Base-by-base conservation (phyloP, 495 filamentous ascomycete species). In the Tuber umbilicatum region DNA sequence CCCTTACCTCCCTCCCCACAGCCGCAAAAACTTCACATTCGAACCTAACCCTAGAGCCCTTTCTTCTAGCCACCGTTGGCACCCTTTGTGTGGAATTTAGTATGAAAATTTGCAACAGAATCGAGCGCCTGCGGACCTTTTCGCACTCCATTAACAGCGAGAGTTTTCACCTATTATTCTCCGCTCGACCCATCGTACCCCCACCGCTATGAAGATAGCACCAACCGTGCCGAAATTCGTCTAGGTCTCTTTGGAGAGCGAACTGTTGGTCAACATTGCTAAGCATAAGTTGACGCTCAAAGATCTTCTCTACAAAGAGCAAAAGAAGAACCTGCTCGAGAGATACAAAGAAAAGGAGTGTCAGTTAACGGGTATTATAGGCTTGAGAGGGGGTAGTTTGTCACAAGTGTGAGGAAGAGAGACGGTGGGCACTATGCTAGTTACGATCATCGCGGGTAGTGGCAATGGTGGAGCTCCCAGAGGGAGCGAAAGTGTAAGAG, bases 221-320 rank as follows among this genome's bases (percentile, higher is more conserved):
- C 89, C 91, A 27, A 87, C 87, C 21, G 88, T 89, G 78, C 85
- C 88, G 81, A 88, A 91, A 84, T 89, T 91, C 80, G 92, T 97
- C 81, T 95, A 99, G 86, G 91, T 91, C 80, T 99, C 97, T 87
- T 87, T 94, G 74, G 95, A 99, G 85, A 90, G 93, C 85, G 94
- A 99, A 84, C 84, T 99, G 81, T 87, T 99, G 68, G 94, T 98
- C 82, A 99, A 99, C 84, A 99, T 99, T 84, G 97, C 94, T 35
- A 93, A 93, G 82, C 95, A 99, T 85, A 93, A 97, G 85, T 89
- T 99, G 23, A 95, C 98, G 37, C 95, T 95, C 41, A 94, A 92
- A 82, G 95, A 99, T 83, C 85, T 98, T 71, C 88, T 99, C 64
- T 94, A 91, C 81, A 87, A 89, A 55, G 93, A 94, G 81, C 95